A percentile compares a stretch with the other conserved stretches of the same genome.
These are phyloP conservation scores for Hyaloperonospora arabidopsidis DNA, from an alignment of 352 stramenopile species.

Conservation along the genomic window DNA sequence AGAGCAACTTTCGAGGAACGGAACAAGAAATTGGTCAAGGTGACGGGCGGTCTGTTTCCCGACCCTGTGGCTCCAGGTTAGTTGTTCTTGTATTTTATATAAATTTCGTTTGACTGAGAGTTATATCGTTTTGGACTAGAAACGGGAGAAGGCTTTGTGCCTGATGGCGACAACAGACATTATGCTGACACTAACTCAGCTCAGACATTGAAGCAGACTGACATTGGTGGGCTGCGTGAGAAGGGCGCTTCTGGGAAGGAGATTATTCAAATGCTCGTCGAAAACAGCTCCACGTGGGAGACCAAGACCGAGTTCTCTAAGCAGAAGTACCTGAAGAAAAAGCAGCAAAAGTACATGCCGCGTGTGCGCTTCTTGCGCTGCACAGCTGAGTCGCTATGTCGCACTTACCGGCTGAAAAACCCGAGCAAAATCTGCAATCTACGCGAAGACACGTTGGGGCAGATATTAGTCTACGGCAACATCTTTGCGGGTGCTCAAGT, in stretches of 20 bases:
- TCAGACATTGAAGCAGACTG: conserved; percentile 61
- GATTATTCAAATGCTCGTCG: conserved; percentile 90
- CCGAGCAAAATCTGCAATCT: conserved; percentile 86
- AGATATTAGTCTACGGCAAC: conserved; percentile 91
- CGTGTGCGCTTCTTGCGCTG: conserved; percentile 79
- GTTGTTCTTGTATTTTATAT: not conserved
- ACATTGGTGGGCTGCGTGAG: conserved; percentile 64
- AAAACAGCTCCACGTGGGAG: conserved; percentile 92
- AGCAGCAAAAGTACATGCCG: conserved; percentile 91
- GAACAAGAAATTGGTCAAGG: conserved; percentile 68
- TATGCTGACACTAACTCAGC: conserved; percentile 84
- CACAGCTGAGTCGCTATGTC: conserved; percentile 85
- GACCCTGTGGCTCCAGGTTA: conserved; percentile 70
- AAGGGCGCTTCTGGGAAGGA: conserved; percentile 64
- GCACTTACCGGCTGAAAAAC: conserved; percentile 87
- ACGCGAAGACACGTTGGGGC: conserved; percentile 88
- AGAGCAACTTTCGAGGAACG: conserved; percentile 80
- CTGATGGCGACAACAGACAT: conserved; percentile 66
- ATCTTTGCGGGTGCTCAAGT: conserved; percentile 84
- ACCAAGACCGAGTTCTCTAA: conserved; percentile 94
- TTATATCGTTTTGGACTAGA: conserved; percentile 30
- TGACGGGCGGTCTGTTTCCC: conserved; percentile 69
- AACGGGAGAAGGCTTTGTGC: conserved; percentile 71
- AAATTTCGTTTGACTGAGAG: not conserved
- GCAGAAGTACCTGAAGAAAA: conserved; percentile 95